Evolutionary conservation across 2,329 filamentous ascomycete genomes (phyloP).

Genomic region (Diaporthe australafricana): DNA sequence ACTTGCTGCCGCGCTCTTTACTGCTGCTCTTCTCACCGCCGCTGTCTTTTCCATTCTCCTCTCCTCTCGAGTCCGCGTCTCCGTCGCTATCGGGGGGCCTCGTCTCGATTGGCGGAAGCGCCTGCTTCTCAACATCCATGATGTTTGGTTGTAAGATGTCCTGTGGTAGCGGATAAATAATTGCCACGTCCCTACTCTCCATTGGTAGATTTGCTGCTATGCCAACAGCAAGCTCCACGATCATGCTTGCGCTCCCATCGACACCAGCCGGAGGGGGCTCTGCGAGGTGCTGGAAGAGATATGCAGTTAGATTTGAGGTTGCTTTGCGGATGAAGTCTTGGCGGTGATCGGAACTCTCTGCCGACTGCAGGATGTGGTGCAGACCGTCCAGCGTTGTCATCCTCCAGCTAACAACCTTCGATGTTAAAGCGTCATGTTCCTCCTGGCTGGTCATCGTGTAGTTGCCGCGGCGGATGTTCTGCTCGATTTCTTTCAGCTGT

Average conservation of each 20-base stretch:
- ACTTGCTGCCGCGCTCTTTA: conserved; percentile 48
- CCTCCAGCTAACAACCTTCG: conserved; percentile 92
- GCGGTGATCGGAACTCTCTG: conserved; percentile 74
- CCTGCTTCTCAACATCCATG: conserved; percentile 88
- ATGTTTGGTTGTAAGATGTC: conserved; percentile 75
- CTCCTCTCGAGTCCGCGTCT: conserved; percentile 42
- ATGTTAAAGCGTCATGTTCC: conserved; percentile 87
- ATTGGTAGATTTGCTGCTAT: conserved; percentile 88
- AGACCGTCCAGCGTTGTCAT: conserved; percentile 95
- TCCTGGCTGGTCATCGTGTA: conserved; percentile 82
- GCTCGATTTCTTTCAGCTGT: conserved; percentile 87
- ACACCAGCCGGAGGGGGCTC: conserved; percentile 84
- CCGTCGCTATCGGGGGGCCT: conserved; percentile 43
- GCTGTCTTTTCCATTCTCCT: conserved; percentile 52
- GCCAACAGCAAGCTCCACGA: conserved; percentile 88
- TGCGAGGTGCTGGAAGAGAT: conserved; percentile 78
- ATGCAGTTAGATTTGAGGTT: conserved; percentile 75
- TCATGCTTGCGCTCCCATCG: conserved; percentile 91
- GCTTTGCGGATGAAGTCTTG: conserved; percentile 76
- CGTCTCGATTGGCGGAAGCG: conserved; percentile 70
- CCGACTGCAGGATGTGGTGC: conserved; percentile 73
- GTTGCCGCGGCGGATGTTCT: conserved; percentile 84
- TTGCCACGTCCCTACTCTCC: conserved; percentile 89
- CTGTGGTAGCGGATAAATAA: conserved; percentile 87
- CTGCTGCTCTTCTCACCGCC: conserved; percentile 51